Base-by-base conservation (phyloP, 805 yeast genomes). In the Candida jianshihensis region DNA sequence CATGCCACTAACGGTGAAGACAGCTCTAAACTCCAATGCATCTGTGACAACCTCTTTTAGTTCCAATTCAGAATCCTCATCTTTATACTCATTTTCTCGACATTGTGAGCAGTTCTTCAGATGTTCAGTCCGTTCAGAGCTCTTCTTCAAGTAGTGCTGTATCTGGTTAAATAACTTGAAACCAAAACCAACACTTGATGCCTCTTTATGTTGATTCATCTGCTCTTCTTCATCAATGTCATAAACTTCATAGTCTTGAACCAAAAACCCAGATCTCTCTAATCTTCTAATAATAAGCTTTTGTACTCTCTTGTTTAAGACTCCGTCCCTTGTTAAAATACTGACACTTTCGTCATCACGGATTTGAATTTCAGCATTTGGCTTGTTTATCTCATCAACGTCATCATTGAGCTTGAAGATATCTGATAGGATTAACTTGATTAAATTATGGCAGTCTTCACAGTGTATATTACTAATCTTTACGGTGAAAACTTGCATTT, bases 1-100 rank as follows among this genome's bases (percentile, higher is more conserved):
- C 87, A 81, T 79, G 3, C 85, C 87, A 10, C 69, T 68, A 34
- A 81, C 62, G 7, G 78, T 60, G 37, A 73, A 69, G 1, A 73
- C 68, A 0, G 81, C 85, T 33, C 74, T 53, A 41, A 57, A 70
- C 30, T 60, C 61, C 19, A 41, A 34, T 7, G 48, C 38, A 14
- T 40, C 41, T 1, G 52, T 25, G 4, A 47, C 42, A n/a, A 51
- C 54, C 19, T 54, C 44, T 13, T 40, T 42, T 14, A 36, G 58
- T 26, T 56, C 60, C 16, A 57, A 27, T 4, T 53, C 56, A 28
- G 34, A 8, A 12, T 7, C 22, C 8, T 29, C 24, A 29, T 41
- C 39, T 15, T 33, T 37, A 31, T 28, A 42, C 38, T 26, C 47
- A 26, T 45, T 42, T 17, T 56, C 56, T 35, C 59, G 58, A 48